Percentiles rank a stretch among this genome's conserved stretches.
Conservation (phyloP, 805 yeast species). For the Myxozyma geophila region DNA sequence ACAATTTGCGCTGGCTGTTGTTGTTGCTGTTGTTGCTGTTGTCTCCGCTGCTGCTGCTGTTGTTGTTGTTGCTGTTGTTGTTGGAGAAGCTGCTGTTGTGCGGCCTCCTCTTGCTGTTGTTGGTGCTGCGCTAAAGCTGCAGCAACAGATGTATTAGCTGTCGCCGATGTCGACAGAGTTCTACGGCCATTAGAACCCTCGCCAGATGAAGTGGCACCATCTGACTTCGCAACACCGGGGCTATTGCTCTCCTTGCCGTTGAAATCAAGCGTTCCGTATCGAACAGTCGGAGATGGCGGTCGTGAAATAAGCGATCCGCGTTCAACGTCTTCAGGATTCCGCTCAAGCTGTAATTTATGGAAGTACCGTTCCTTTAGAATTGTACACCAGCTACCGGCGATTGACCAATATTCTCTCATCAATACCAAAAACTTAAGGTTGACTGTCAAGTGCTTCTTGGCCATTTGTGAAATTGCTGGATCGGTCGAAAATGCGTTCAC, state of each 20-base stretch:
- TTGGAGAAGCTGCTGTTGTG: neutral
- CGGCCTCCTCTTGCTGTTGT: neutral
- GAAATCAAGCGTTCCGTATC: conserved; percentile 35
- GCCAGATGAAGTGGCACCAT: conserved; percentile 27
- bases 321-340: conserved; percentile 23
- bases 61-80: conserved; percentile 9
- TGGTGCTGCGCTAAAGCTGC: conserved; percentile 15
- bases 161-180: conserved; percentile 10
- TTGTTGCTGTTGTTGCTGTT: conserved; percentile 5
- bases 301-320: conserved; percentile 23
- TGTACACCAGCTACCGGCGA: conserved; percentile 46
- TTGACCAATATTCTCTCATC: conserved; percentile 45
- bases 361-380: conserved; percentile 44
- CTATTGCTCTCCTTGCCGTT: conserved; percentile 31
- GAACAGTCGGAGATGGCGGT: conserved; percentile 37
- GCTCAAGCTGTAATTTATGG: conserved; percentile 33
- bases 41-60: neutral
- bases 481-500: conserved; percentile 44
- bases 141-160: neutral
- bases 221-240: conserved; percentile 26
- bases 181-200: conserved; percentile 20
- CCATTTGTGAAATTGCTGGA: conserved; percentile 40
- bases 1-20: conserved; percentile 4
- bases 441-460: conserved; percentile 44
- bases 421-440: conserved; percentile 42